Percentiles rank a stretch among this genome's conserved stretches.
These are phyloP conservation scores for Fusarium tricinctum DNA, from an alignment of 2,329 filamentous ascomycete species.

Conservation along the genomic window DNA sequence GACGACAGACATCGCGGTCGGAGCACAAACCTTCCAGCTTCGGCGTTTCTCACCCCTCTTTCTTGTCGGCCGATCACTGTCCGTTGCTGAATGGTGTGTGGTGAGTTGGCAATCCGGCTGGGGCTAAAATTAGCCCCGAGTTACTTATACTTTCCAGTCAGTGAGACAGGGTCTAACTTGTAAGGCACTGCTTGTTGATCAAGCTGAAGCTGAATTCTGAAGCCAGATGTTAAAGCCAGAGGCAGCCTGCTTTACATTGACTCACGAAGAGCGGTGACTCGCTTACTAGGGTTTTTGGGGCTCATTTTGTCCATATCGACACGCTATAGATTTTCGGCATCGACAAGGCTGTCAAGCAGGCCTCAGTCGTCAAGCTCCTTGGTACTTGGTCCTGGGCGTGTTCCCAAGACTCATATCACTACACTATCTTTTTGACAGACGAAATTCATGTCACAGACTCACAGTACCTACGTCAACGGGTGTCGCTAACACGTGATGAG, in stretches of 20 bases:
- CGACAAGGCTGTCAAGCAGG: constrained; percentile 21
- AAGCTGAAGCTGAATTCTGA: constrained; percentile 22
- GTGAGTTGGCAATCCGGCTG: constrained; percentile 48
- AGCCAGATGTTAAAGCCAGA: constrained; percentile 24
- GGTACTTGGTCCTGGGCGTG: constrained; percentile 1
- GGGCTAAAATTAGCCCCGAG: constrained; percentile 49
- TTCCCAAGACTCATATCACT: background rate
- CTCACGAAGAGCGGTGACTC: constrained; percentile 35
- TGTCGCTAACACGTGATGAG: constrained; percentile 36
- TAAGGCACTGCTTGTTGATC: constrained; percentile 11
- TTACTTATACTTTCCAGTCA: constrained; percentile 32
- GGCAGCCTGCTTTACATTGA: constrained; percentile 32
- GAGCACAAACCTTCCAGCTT: constrained; percentile 31
- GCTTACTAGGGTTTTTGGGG: background rate
- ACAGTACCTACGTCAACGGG: background rate
- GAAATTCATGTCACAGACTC: background rate
- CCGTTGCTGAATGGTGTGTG: constrained; percentile 46
- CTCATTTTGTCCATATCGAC: constrained; percentile 14
- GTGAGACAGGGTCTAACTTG: constrained; percentile 24
- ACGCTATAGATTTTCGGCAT: constrained; percentile 33
- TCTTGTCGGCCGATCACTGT: constrained; percentile 46
- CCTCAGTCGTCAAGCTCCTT: constrained; percentile 14
- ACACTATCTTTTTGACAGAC: no score
- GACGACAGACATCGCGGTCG: constrained; percentile 38
- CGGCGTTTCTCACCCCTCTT: constrained; percentile 40